Base-by-base conservation (phyloP, 2,329 filamentous ascomycete genomes). In the Lasiodiplodia theobromae region DNA sequence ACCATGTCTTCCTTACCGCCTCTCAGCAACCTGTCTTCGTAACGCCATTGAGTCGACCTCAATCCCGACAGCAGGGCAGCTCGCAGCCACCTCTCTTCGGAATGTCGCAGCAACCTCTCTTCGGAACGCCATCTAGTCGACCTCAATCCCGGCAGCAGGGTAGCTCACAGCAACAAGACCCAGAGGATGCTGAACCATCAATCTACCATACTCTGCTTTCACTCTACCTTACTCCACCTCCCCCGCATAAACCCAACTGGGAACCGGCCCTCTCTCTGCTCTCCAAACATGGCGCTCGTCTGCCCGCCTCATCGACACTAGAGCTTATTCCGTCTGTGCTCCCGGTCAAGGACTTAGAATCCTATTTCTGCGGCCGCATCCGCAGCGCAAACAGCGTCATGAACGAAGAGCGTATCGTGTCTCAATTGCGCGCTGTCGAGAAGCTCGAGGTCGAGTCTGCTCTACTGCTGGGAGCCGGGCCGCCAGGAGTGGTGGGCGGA, bases 201-300 rank as follows among this genome's bases (percentile, higher is more conserved):
- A 97, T 98, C 75, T 98, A 98, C 79, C 92, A 97, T 75, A 95
- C 90, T 7, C 87, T 99, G 3, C 87, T 99, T 11, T 92, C 93
- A 1, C 87, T 99, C 2, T 99, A 98, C 77, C 87, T 99, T 3
- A 89, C 89, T 2, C 96, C 96, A 0, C 90, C 92, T 1, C 83
- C 89, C 11, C 90, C 91, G 0, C 86, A 96, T 74, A 81, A 88
- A 69, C 87, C 90, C 10, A 91, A 92, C 71, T 91, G 94, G 77
- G 86, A 86, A 1, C 93, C 95, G 1, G 96, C 96, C 0, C 86
- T 99, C 6, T 88, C 91, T 38, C 87, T 99, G 21, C 88, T 99
- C n/a, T 94, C 92, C 53, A 92, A 92, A 73, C 96, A 99, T 77
- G 96, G 96, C 58, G 93, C 95, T 12, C 91, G 96, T 12, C 87